Percentiles rank a stretch among this genome's conserved stretches.
Conservation (phyloP, 805 yeast genomes). For the Candida montana region DNA sequence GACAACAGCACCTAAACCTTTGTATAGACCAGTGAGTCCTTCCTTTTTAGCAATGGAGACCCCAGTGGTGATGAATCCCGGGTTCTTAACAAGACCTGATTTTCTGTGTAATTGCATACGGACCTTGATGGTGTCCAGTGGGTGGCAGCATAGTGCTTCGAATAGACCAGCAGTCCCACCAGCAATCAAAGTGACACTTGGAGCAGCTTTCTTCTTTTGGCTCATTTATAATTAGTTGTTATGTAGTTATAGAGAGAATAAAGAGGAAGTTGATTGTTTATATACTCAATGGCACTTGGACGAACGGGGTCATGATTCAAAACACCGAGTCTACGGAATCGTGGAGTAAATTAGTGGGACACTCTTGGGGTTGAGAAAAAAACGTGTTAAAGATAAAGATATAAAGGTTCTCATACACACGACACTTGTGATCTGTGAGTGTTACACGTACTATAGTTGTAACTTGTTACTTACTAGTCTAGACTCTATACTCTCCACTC, state of each 20-base stretch:
- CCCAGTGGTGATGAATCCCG: slow-evolving; percentile 86
- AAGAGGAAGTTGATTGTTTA: background rate
- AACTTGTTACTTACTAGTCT: no score
- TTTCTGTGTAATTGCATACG: slow-evolving; percentile 89
- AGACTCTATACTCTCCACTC: no score
- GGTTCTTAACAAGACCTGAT: slow-evolving; percentile 61
- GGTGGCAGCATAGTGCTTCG: slow-evolving; percentile 97
- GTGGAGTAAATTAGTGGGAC: no score
- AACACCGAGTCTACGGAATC: no score
- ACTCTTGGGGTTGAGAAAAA: no score
- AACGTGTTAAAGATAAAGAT: no score
- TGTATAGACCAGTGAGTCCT: slow-evolving; percentile 80
- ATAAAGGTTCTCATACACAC: no score
- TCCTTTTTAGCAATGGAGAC: slow-evolving; percentile 70
- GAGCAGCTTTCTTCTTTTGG: slow-evolving; percentile 31
- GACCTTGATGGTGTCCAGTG: slow-evolving; percentile 95
- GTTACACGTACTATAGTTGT: no score
- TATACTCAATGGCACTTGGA: background rate
- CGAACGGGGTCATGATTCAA: background rate
- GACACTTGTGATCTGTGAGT: no score
- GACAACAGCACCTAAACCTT: slow-evolving; percentile 95
- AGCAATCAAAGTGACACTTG: slow-evolving; percentile 69
- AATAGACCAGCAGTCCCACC: slow-evolving; percentile 97
- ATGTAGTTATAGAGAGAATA: background rate
- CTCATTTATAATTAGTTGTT: background rate